Evolutionary conservation across 2,329 filamentous ascomycete genomes (phyloP).

Genomic region (Fragosphaeria purpurea): DNA sequence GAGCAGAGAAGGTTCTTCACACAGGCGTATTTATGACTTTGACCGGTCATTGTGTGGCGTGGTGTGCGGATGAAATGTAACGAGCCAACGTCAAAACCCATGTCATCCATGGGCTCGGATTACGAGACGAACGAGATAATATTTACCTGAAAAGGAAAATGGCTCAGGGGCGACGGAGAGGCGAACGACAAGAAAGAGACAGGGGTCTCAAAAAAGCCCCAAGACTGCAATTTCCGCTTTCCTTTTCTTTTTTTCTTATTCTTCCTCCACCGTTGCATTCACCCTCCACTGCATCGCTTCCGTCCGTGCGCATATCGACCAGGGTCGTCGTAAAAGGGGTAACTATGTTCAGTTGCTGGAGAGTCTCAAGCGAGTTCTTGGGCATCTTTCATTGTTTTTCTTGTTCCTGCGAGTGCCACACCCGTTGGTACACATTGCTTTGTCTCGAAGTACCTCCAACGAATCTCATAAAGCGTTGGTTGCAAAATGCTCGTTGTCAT

Average conservation of each 20-base stretch:
- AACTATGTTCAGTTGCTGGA: not conserved
- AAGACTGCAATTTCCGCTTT: conserved; percentile 3
- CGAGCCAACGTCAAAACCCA: too few species aligned
- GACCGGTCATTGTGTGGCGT: too few species aligned
- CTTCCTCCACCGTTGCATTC: not conserved
- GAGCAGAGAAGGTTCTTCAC: too few species aligned
- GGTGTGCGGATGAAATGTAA: too few species aligned
- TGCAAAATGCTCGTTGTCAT: too few species aligned
- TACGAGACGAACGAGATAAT: too few species aligned
- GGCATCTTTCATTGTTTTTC: not conserved
- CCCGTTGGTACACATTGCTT: too few species aligned
- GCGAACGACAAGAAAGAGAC: not conserved
- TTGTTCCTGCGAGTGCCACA: not conserved
- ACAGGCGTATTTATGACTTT: too few species aligned
- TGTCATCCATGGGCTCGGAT: too few species aligned
- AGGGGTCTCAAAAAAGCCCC: not conserved
- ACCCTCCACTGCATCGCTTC: not conserved
- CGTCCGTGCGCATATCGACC: conserved; percentile 3
- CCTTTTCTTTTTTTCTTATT: not conserved
- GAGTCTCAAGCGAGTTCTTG: not conserved
- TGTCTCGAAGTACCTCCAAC: too few species aligned
- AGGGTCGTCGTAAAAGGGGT: conserved; percentile 2
- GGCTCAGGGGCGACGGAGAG: not conserved
- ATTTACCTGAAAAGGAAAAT: too few species aligned
- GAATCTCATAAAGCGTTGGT: too few species aligned